These are phyloP conservation scores for Nyssa sinensis DNA, from an alignment of 148 eudicot genomes.

Conservation along the genomic window DNA sequence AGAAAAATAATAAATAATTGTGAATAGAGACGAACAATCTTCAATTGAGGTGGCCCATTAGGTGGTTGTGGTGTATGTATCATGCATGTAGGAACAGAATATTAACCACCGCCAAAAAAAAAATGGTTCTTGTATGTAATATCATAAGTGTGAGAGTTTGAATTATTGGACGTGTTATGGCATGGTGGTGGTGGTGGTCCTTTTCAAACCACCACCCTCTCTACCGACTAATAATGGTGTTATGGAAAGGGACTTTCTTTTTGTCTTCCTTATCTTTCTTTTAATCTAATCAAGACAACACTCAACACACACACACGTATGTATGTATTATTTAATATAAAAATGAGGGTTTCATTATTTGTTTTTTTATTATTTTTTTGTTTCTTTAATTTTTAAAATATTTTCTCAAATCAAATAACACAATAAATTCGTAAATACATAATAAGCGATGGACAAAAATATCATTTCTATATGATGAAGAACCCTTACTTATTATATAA, in stretches of 20 bases:
- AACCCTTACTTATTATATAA: no score
- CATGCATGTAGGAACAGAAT: neutral
- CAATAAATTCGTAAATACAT: no score
- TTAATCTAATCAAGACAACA: neutral
- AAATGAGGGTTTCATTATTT: no score
- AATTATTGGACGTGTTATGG: no score
- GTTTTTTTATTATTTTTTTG: no score
- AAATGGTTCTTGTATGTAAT: no score
- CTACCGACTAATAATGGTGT: constrained; percentile 12
- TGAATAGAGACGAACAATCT: neutral
- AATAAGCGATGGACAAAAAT: no score
- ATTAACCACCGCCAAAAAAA: neutral
- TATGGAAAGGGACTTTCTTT: neutral
- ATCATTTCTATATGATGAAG: no score
- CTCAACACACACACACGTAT: neutral
- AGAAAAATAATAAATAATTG: neutral
- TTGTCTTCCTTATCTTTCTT: neutral
- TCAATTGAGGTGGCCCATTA: neutral
- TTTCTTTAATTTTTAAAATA: no score
- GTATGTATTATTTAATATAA: no score
- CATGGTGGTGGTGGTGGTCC: constrained; percentile 5
- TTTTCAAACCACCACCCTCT: constrained; percentile 10
- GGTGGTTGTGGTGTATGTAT: neutral
- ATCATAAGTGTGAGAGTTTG: no score
- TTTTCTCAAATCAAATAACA: no score